Conservation (phyloP, 805 yeast genomes). For the Ascoidea rubescens region DNA sequence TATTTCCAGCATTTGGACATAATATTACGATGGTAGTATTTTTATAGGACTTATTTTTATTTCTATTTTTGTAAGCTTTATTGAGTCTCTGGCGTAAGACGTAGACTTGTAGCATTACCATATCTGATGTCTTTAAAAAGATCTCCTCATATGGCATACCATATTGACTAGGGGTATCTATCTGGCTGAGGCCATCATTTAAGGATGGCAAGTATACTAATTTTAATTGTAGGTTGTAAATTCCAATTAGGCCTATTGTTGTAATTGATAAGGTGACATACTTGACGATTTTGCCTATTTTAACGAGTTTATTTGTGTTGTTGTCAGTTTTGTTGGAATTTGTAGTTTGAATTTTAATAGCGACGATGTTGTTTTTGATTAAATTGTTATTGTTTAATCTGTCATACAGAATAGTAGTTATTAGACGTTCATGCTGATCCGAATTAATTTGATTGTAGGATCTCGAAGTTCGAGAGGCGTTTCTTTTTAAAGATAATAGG, state of each 20-base stretch:
- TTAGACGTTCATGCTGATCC: too few species aligned
- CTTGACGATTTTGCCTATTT: too few species aligned
- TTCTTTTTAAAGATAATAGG: too few species aligned
- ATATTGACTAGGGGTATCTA: slow-evolving; percentile 65
- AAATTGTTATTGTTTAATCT: too few species aligned
- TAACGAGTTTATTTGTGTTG: too few species aligned
- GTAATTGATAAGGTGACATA: slow-evolving; percentile 5
- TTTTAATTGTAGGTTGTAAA: slow-evolving; percentile 47
- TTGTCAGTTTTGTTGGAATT: too few species aligned
- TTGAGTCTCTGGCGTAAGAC: slow-evolving; percentile 36
- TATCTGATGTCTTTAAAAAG: slow-evolving; percentile 52
- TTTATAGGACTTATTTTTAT: slow-evolving; percentile 24
- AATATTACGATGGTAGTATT: slow-evolving; percentile 63
- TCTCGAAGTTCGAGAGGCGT: too few species aligned
- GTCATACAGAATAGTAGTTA: too few species aligned
- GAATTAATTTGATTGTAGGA: too few species aligned
- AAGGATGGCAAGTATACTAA: slow-evolving; percentile 77
- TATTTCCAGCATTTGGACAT: slow-evolving; percentile 93
- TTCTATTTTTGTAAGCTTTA: slow-evolving; percentile 30
- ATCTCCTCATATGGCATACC: slow-evolving; percentile 49
- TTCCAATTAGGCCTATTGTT: slow-evolving; percentile 23
- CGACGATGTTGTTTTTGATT: too few species aligned
- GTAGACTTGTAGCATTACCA: slow-evolving; percentile 52
- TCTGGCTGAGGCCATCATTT: slow-evolving; percentile 55
- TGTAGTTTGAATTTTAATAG: too few species aligned